Percentiles rank a stretch among this genome's conserved stretches.
Conservation (phyloP, 164 flowering plant genomes). For the Stephania cephalantha region DNA sequence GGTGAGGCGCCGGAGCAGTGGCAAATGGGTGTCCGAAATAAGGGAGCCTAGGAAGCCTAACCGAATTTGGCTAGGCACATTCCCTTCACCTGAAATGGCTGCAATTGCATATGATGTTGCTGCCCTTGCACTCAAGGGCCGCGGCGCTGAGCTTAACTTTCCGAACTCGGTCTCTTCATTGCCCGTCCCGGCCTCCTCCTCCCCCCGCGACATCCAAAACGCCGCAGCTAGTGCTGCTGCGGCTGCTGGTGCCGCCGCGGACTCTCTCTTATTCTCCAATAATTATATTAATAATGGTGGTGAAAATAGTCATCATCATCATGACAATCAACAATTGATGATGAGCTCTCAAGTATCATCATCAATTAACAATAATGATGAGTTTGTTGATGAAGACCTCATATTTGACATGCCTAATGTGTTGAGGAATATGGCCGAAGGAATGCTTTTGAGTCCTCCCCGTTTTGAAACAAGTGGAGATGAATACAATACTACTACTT, state of each 20-base stretch:
- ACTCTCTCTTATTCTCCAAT: constrained; percentile 19
- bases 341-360: too few species aligned
- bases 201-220: constrained; percentile 48
- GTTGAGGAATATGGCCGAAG: constrained; percentile 67
- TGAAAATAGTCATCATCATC: not conserved
- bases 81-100: constrained; percentile 61
- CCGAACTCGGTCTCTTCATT: constrained; percentile 36
- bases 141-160: constrained; percentile 51
- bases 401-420: constrained; percentile 76
- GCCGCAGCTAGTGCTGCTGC: constrained; percentile 58
- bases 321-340: not conserved
- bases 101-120: constrained; percentile 70
- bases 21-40: constrained; percentile 70
- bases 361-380: constrained; percentile 1
- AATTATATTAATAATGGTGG: not conserved
- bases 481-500: constrained; percentile 1
- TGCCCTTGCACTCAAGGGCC: constrained; percentile 54
- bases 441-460: constrained; percentile 81
- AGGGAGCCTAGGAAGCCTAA: constrained; percentile 55
- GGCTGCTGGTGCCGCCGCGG: constrained; percentile 51
- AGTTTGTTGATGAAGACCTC: constrained; percentile 62
- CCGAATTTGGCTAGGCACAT: constrained; percentile 66
- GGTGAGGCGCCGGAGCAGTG: constrained; percentile 42
- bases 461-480: constrained; percentile 26
- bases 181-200: constrained; percentile 45